Evolutionary conservation across 208 protist genomes (phyloP).

Genomic region (Leishmania tarentolae): DNA sequence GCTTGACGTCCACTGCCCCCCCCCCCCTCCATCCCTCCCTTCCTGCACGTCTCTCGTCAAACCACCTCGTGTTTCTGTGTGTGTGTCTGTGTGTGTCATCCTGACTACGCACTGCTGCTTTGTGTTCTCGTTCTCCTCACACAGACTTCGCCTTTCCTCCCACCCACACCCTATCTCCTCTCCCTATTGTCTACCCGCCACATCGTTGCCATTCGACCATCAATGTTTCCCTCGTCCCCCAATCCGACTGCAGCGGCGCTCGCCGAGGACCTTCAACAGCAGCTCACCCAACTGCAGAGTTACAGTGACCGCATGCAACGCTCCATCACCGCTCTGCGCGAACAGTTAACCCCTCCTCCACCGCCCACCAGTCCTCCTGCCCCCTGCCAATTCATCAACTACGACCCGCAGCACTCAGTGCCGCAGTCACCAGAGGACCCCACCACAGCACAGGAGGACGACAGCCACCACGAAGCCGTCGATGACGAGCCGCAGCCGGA

Average conservation of each 20-base stretch:
- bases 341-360: not conserved
- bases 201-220: not conserved
- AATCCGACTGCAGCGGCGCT: not conserved
- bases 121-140: not conserved
- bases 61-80: not conserved
- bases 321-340: slow-evolving; percentile 8
- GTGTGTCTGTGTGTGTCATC: not conserved
- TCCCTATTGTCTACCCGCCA: not conserved
- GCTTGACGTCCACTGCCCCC: not conserved
- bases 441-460: too few species aligned
- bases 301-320: slow-evolving; percentile 11
- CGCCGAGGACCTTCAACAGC: slow-evolving; percentile 12
- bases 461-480: too few species aligned
- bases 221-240: not conserved
- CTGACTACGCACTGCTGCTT: not conserved
- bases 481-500: too few species aligned
- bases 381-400: too few species aligned
- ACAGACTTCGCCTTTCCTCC: not conserved
- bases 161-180: not conserved
- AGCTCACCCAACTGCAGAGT: slow-evolving; percentile 15
- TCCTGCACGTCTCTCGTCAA: not conserved
- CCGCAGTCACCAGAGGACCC: too few species aligned
- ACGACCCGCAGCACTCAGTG: not conserved
- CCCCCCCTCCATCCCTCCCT: not conserved
- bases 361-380: not conserved